These are phyloP conservation scores for Eucalyptus erythrocorys DNA, from an alignment of 345 rosid genomes.

Conservation along the genomic window DNA sequence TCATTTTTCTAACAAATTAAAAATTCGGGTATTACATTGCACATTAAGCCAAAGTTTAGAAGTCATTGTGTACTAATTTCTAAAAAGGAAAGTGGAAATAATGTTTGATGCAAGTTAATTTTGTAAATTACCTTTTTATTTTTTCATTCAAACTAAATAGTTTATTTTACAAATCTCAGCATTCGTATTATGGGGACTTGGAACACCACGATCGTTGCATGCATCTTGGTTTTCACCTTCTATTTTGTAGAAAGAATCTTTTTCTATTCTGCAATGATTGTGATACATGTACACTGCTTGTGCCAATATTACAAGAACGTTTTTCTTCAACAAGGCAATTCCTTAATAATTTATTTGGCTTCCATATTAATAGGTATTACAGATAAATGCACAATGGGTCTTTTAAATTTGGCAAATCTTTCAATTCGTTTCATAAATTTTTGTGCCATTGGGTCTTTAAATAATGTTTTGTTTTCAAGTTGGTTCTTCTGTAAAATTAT, in stretches of 20 bases:
- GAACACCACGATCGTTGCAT: not conserved
- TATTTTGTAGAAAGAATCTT: too few relatives aligned
- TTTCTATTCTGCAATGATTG: too few relatives aligned
- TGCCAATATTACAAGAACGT: not conserved
- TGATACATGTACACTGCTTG: not conserved
- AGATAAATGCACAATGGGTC: fast-evolving
- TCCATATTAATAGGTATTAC: not conserved
- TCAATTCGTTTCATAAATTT: not conserved
- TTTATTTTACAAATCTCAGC: not conserved
- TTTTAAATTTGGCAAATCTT: not conserved
- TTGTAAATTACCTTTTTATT: not conserved
- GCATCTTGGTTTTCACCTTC: not conserved
- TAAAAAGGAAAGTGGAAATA: not conserved
- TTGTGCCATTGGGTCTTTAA: not conserved
- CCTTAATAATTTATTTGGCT: not conserved
- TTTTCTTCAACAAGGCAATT: not conserved
- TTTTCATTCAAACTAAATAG: too few relatives aligned
- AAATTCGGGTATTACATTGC: too few relatives aligned
- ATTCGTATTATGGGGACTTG: not conserved
- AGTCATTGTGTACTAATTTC: too few relatives aligned
- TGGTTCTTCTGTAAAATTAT: not conserved
- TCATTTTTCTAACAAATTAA: too few relatives aligned
- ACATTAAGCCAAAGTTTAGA: too few relatives aligned
- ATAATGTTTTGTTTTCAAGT: not conserved
- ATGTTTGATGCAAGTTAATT: not conserved